A percentile compares a stretch with the other conserved stretches of the same genome.
phyloP scores from a whole-genome alignment of 208 protist species.

The Leishmania turanica region DNA sequence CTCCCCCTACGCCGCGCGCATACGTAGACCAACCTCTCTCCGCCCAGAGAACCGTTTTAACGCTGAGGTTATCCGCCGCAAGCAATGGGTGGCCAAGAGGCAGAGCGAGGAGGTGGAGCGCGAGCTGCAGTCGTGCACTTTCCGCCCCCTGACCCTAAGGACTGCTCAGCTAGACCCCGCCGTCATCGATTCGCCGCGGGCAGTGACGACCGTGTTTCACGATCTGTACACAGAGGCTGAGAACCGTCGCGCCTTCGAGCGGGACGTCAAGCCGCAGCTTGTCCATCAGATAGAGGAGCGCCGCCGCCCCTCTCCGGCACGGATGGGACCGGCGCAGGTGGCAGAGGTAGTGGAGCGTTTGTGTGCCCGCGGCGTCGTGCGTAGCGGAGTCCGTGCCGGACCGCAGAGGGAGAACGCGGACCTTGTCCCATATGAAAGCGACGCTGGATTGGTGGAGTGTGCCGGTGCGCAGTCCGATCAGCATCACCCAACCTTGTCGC shows the following conservation, averaged over 20 bases:
- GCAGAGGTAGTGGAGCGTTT: constrained; percentile 69
- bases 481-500: constrained; percentile 50
- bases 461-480: not conserved
- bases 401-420: not conserved
- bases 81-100: constrained; percentile 67
- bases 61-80: constrained; percentile 63
- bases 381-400: constrained; percentile 6
- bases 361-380: constrained; percentile 43
- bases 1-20: constrained; percentile 60
- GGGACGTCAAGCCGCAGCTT: constrained; percentile 52
- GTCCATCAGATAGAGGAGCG: constrained; percentile 57
- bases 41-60: constrained; percentile 70
- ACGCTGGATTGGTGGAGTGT: not conserved
- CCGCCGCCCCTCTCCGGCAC: constrained; percentile 16
- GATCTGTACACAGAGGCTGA: constrained; percentile 66
- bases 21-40: constrained; percentile 62
- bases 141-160: constrained; percentile 76
- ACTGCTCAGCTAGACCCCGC: constrained; percentile 42
- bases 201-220: constrained; percentile 47
- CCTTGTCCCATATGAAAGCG: constrained; percentile 2
- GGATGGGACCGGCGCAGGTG: constrained; percentile 37
- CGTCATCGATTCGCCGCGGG: constrained; percentile 10
- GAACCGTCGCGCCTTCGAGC: constrained; percentile 53
- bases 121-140: constrained; percentile 81
- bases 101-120: constrained; percentile 53